A percentile compares a stretch with the other conserved stretches of the same genome.
phyloP scores from a whole-genome alignment of 192 early-diverging fungal species.

The Powellomyces hirtus region DNA sequence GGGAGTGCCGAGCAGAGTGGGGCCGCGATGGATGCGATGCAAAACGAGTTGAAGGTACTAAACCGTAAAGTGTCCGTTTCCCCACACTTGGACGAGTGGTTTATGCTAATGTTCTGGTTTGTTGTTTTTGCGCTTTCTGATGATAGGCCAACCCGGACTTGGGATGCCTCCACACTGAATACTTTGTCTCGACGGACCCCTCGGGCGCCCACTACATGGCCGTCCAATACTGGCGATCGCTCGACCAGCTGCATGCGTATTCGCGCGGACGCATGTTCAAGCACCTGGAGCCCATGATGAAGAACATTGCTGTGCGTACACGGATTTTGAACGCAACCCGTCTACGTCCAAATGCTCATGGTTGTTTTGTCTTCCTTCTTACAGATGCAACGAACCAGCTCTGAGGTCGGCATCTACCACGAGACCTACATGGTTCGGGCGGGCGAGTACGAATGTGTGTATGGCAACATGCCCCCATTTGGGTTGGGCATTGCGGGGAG shows the following conservation, averaged over 20 bases:
- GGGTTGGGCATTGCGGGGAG: neutral
- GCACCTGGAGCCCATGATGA: conserved; percentile 4
- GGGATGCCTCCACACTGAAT: conserved; percentile 16
- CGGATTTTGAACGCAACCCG: too few relatives aligned
- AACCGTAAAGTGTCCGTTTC: too few relatives aligned
- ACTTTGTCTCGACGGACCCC: neutral
- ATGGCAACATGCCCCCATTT: conserved; percentile 15
- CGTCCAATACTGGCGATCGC: conserved; percentile 19
- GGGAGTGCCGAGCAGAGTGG: neutral
- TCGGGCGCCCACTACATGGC: neutral
- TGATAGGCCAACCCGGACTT: conserved; percentile 7
- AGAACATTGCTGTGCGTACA: neutral
- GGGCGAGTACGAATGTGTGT: conserved; percentile 25
- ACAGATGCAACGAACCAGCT: neutral
- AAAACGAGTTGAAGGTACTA: neutral
- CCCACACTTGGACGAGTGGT: too few relatives aligned
- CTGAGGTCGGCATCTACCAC: conserved; percentile 20
- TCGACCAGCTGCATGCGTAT: conserved; percentile 7
- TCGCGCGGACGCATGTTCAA: neutral
- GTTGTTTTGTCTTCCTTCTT: too few relatives aligned
- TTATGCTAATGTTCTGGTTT: neutral
- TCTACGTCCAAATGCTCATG: too few relatives aligned
- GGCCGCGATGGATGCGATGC: neutral
- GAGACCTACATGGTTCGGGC: conserved; percentile 16
- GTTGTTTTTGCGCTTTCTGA: neutral